Evolutionary conservation across 169 alveolate species (phyloP).

Genomic region (Neospora caninum): DNA sequence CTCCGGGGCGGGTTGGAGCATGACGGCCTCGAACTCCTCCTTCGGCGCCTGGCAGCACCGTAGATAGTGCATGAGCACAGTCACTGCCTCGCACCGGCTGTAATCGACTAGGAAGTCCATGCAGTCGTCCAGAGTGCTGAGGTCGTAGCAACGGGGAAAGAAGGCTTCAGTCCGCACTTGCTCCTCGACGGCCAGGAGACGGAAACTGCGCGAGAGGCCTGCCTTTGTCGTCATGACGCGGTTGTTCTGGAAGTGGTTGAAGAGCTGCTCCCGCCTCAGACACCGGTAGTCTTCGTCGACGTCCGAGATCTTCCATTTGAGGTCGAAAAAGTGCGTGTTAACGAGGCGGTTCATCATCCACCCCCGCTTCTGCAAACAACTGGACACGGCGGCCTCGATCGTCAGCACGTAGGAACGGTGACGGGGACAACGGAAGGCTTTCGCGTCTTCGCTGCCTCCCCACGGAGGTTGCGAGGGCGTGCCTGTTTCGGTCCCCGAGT

Average conservation of each 20-base stretch:
- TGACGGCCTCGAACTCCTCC: not conserved
- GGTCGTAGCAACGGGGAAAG: slow-evolving; percentile 54
- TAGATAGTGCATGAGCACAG: slow-evolving; percentile 6
- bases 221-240: slow-evolving; percentile 47
- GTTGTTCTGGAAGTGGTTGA: slow-evolving; percentile 57
- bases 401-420: slow-evolving; percentile 8
- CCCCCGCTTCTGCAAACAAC: not conserved
- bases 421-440: not conserved
- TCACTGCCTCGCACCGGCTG: slow-evolving; percentile 52
- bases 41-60: slow-evolving; percentile 24
- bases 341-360: slow-evolving; percentile 13
- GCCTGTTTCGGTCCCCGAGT: too few species aligned
- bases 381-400: not conserved
- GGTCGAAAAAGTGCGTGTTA: slow-evolving; percentile 44
- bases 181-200: slow-evolving; percentile 39
- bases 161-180: slow-evolving; percentile 4
- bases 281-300: slow-evolving; percentile 11
- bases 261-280: slow-evolving; percentile 48
- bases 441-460: too few species aligned
- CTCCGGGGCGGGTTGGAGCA: not conserved
- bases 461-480: too few species aligned
- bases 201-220: slow-evolving; percentile 48
- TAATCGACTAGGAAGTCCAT: slow-evolving; percentile 56
- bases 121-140: slow-evolving; percentile 44
- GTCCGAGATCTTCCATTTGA: slow-evolving; percentile 46